Conservation (phyloP, 495 filamentous ascomycete species). For the Zalerion maritima region DNA sequence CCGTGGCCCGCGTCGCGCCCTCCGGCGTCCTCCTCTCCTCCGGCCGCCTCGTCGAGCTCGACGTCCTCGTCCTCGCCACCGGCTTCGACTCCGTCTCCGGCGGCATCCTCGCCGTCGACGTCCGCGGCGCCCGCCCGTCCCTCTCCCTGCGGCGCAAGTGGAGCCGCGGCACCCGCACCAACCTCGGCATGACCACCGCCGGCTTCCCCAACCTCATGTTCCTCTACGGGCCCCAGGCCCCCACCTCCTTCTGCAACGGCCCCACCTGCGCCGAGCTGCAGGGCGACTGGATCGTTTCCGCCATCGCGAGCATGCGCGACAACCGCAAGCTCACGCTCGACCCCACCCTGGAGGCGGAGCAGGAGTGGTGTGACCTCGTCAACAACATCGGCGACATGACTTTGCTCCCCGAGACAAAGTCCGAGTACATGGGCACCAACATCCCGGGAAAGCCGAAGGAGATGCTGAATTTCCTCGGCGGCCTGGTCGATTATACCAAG, state of each 20-base stretch:
- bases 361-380: conserved; percentile 30
- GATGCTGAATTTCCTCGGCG: conserved; percentile 26
- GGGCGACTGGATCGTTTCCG: conserved; percentile 36
- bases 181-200: conserved; percentile 31
- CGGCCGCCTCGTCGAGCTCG: conserved; percentile 29
- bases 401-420: conserved; percentile 17
- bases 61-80: conserved; percentile 39
- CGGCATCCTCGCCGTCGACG: conserved; percentile 32
- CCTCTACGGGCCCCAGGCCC: conserved; percentile 36
- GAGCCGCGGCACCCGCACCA: conserved; percentile 27
- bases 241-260: conserved; percentile 34
- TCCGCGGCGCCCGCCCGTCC: conserved; percentile 29
- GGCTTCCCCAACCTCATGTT: conserved; percentile 43
- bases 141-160: conserved; percentile 31
- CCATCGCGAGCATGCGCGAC: conserved; percentile 25
- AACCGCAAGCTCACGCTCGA: conserved; percentile 28
- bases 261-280: conserved; percentile 33
- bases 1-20: conserved; percentile 22
- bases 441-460: conserved; percentile 30
- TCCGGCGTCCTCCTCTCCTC: conserved; percentile 29
- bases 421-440: conserved; percentile 31
- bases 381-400: conserved; percentile 12
- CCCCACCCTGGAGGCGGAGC: conserved; percentile 28
- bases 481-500: conserved; percentile 22
- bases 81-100: conserved; percentile 42